Evolutionary conservation across 2,329 filamentous ascomycete species (phyloP), one percentile per base, ranked within the genome.

Genomic region (Aspergillus fumigatus): DNA sequence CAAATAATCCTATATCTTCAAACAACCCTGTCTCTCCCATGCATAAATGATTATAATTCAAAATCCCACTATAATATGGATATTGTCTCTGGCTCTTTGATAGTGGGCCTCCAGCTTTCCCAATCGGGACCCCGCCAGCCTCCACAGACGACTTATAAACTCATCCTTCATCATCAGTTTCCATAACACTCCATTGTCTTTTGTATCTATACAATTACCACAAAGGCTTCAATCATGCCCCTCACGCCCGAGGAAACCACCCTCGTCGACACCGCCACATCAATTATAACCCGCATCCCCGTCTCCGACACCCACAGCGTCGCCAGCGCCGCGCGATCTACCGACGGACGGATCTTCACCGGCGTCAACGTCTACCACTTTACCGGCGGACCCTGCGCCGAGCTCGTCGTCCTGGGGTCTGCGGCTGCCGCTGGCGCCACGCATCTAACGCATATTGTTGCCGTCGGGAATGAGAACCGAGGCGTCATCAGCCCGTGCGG

Each of bases 311-410:
- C 56, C 53, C 58, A 67, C 59, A 64, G 60, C 48, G 63, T 68
- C 32, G 59, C 60, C 50, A 64, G 61, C 48, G 53, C 66, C 19
- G 61, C 60, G 3, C 53, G 62, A 9, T 51, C 59, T 17, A 48
- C 54, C 1, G 58, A 64, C 23, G 65, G 62, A 11, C 62, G 61
- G 10, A 55, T 66, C 47, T 68, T 65, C 58, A 64, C 62, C 2
- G 67, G 64, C 14, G 64, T 66, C 49, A 67, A 69, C 29, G 66
- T 66, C 45, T 65, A 64, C 48, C 67, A 68, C 51, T 60, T 61
- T 48, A 69, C 62, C 0, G 66, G 67, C n/a, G 66, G 67, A 1
- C 67, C 67, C 21, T 70, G 67, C 54, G 67, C 67, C 9, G 66
- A 69, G 45, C 61, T 69, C 10, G 67, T 69, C 19, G 64, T 65